Percentiles rank a stretch among this genome's conserved stretches.
These are phyloP conservation scores for Chalaropsis ovoidea DNA, from an alignment of 2,329 filamentous ascomycete genomes.

Conservation along the genomic window DNA sequence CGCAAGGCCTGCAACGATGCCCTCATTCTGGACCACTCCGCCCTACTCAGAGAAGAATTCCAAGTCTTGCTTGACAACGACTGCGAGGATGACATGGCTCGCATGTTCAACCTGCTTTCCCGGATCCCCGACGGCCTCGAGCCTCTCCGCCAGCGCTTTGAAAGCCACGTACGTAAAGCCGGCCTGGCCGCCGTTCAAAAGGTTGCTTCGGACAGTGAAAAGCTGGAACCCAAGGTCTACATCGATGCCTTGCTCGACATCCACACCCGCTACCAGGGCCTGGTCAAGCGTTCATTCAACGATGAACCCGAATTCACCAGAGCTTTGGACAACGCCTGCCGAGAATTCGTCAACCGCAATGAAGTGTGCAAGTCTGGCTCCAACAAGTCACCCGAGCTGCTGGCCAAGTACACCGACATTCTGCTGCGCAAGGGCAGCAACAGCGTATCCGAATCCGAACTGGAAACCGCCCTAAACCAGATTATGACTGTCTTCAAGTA, in stretches of 20 bases:
- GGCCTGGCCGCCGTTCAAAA: constrained; percentile 83
- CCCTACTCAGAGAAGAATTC: constrained; percentile 86
- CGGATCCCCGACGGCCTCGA: constrained; percentile 87
- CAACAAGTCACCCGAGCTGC: constrained; percentile 84
- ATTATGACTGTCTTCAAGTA: constrained; percentile 99
- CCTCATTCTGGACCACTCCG: constrained; percentile 78
- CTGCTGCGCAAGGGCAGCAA: constrained; percentile 87
- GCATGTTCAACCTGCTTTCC: constrained; percentile 88
- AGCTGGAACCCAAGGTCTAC: constrained; percentile 90
- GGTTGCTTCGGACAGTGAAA: constrained; percentile 77
- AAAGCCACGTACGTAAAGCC: constrained; percentile 83
- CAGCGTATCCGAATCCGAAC: constrained; percentile 83
- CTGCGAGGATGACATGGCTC: constrained; percentile 84
- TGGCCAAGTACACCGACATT: constrained; percentile 92
- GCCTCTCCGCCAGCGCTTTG: constrained; percentile 75
- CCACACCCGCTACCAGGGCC: constrained; percentile 80
- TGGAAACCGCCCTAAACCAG: constrained; percentile 77
- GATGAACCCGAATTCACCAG: constrained; percentile 95
- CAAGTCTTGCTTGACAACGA: constrained; percentile 89
- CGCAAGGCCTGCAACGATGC: constrained; percentile 83
- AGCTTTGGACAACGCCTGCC: constrained; percentile 90
- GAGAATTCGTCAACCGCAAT: constrained; percentile 97
- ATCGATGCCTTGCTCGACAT: constrained; percentile 91
- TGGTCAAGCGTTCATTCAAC: constrained; percentile 86
- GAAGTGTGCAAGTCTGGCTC: constrained; percentile 89